These are phyloP conservation scores for Talaromyces sp. DNA, from an alignment of 2,329 filamentous ascomycete genomes.

Conservation along the genomic window DNA sequence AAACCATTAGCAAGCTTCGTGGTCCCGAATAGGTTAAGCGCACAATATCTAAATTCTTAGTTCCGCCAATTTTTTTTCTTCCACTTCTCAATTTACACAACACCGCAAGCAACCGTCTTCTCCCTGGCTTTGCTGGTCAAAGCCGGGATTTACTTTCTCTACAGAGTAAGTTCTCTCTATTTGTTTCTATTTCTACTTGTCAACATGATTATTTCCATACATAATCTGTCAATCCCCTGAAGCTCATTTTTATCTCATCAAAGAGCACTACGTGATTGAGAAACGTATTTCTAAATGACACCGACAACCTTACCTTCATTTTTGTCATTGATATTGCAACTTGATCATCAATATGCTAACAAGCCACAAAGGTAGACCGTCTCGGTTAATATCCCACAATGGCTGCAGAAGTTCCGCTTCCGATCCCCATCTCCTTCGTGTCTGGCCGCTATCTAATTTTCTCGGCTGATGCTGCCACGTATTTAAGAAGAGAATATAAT, in stretches of 20 bases:
- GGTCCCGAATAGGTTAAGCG: background rate
- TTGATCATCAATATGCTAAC: constrained; percentile 2
- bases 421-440: constrained; percentile 74
- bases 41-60: background rate
- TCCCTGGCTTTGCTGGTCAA: constrained; percentile 16
- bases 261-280: constrained; percentile 39
- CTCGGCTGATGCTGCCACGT: constrained; percentile 72
- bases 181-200: constrained; percentile 2
- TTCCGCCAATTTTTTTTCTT: constrained; percentile 11
- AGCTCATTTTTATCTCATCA: constrained; percentile 40
- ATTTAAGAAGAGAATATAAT: constrained; percentile 71
- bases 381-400: constrained; percentile 19
- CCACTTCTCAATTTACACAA: background rate
- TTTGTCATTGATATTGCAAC: background rate
- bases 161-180: background rate
- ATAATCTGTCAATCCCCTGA: constrained; percentile 85
- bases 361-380: background rate
- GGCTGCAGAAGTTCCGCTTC: constrained; percentile 42
- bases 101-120: background rate
- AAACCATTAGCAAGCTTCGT: background rate
- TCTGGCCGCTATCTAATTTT: constrained; percentile 82
- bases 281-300: constrained; percentile 40
- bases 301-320: constrained; percentile 14
- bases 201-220: constrained; percentile 61
- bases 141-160: background rate